phyloP scores from a whole-genome alignment of 805 yeast species.

The Myxozyma neotropica region DNA sequence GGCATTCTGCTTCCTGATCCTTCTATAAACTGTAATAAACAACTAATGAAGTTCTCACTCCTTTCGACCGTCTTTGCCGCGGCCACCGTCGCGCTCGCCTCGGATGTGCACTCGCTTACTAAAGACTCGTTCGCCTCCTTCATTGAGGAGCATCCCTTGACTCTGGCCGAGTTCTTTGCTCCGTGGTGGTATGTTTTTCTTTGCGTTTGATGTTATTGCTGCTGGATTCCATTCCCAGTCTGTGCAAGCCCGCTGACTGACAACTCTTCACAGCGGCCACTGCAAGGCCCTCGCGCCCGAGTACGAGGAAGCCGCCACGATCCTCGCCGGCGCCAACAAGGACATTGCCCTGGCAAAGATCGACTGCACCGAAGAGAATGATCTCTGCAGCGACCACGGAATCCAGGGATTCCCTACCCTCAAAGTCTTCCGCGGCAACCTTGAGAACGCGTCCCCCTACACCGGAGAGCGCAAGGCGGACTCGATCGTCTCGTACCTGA shows the following conservation, averaged over 20 bases:
- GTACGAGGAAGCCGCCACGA: constrained; percentile 70
- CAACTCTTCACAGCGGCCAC: constrained; percentile 60
- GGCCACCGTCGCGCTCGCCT: constrained; percentile 51
- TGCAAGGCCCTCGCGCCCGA: constrained; percentile 86
- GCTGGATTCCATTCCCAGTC: not conserved
- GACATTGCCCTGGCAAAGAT: constrained; percentile 76
- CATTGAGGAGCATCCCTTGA: constrained; percentile 71
- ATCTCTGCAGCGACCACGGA: constrained; percentile 66
- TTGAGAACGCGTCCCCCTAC: constrained; percentile 60
- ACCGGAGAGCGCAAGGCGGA: constrained; percentile 82
- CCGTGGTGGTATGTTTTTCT: constrained; percentile 66
- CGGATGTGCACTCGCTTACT: constrained; percentile 83
- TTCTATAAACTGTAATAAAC: not conserved
- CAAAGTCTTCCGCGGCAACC: constrained; percentile 66
- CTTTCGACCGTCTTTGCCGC: constrained; percentile 20
- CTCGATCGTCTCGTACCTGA: constrained; percentile 76
- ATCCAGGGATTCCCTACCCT: constrained; percentile 84
- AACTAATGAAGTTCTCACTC: constrained; percentile 23
- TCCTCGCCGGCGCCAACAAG: constrained; percentile 59
- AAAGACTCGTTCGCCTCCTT: constrained; percentile 66
- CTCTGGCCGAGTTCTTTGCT: constrained; percentile 84
- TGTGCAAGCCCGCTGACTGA: not conserved
- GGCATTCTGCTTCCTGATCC: not conserved
- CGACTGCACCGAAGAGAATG: constrained; percentile 79
- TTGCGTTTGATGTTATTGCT: no score